Evolutionary conservation across 768 basidiomycete genomes (phyloP).

Genomic region (Mycena capillaripes): DNA sequence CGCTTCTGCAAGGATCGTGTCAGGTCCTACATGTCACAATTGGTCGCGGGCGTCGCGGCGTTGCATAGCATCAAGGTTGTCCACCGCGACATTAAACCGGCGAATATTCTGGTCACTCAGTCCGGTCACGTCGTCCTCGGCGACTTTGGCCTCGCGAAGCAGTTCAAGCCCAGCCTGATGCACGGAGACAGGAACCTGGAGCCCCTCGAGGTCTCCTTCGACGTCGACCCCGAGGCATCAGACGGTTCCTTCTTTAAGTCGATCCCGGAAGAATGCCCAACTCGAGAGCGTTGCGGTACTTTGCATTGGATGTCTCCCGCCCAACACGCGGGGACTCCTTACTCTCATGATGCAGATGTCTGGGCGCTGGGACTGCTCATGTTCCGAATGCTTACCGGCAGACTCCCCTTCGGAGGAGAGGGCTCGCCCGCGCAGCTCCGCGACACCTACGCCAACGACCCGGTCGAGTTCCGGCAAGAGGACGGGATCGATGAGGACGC

Average conservation of each 20-base stretch:
- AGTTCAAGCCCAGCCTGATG: not conserved
- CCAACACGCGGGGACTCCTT: not conserved
- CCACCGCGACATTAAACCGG: conserved; percentile 22
- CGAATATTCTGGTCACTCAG: not conserved
- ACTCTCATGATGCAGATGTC: conserved; percentile 3
- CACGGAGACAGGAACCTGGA: not conserved
- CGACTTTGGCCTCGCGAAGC: conserved; percentile 9
- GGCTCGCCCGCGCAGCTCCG: not conserved
- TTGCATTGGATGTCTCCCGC: conserved; percentile 17
- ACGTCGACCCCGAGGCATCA: not conserved
- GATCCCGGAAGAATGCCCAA: not conserved
- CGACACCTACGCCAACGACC: not conserved
- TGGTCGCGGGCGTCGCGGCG: conserved; percentile 12
- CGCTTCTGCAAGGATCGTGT: not conserved
- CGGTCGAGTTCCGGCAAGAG: not conserved
- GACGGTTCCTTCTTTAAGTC: not conserved
- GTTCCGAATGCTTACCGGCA: conserved; percentile 1
- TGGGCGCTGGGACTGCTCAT: conserved; percentile 13
- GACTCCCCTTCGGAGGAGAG: not conserved
- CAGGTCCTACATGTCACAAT: not conserved
- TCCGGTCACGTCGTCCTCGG: conserved; percentile 11
- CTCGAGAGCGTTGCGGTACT: not conserved
- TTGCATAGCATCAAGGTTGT: not conserved
- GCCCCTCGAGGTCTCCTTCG: not conserved
- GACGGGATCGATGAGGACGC: not conserved